These are phyloP conservation scores for Salvia hispanica DNA, from an alignment of 257 asterid species.

Conservation along the genomic window DNA sequence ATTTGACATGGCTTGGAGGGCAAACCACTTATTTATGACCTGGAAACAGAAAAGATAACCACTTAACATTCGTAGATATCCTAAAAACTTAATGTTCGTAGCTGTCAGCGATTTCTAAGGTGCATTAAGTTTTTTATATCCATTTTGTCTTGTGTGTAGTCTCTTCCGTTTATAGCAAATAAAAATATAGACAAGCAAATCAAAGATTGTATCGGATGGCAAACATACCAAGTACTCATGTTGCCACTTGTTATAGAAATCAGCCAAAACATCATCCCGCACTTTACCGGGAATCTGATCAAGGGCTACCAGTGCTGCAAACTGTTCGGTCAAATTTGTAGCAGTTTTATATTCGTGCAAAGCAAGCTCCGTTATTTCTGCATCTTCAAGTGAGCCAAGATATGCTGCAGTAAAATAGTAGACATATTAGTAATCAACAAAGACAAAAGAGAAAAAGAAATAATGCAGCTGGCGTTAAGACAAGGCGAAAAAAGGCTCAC, in stretches of 20 bases:
- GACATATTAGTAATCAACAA: constrained; percentile 18
- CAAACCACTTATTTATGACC: constrained; percentile 82
- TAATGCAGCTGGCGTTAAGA: background rate
- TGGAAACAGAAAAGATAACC: constrained; percentile 22
- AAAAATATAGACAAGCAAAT: background rate
- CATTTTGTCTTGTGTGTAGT: background rate
- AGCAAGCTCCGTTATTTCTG: constrained; percentile 63
- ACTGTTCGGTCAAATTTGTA: constrained; percentile 89
- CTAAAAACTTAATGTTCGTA: background rate
- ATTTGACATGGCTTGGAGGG: constrained; percentile 73
- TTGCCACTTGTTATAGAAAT: constrained; percentile 89
- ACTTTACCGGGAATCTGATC: constrained; percentile 75
- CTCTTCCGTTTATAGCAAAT: background rate
- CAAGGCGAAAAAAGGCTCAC: constrained; percentile 36
- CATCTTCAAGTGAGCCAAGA: constrained; percentile 73
- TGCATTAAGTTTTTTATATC: background rate
- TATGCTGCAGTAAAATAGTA: constrained; percentile 48
- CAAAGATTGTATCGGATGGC: constrained; percentile 7
- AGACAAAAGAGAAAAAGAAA: background rate
- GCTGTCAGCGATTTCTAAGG: background rate
- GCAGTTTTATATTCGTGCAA: constrained; percentile 75
- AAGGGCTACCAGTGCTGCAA: constrained; percentile 81
- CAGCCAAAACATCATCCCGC: constrained; percentile 77
- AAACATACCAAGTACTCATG: constrained; percentile 76
- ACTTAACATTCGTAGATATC: background rate